These are phyloP conservation scores for Phialophora verrucosa DNA, from an alignment of 2,329 filamentous ascomycete genomes.

Conservation along the genomic window DNA sequence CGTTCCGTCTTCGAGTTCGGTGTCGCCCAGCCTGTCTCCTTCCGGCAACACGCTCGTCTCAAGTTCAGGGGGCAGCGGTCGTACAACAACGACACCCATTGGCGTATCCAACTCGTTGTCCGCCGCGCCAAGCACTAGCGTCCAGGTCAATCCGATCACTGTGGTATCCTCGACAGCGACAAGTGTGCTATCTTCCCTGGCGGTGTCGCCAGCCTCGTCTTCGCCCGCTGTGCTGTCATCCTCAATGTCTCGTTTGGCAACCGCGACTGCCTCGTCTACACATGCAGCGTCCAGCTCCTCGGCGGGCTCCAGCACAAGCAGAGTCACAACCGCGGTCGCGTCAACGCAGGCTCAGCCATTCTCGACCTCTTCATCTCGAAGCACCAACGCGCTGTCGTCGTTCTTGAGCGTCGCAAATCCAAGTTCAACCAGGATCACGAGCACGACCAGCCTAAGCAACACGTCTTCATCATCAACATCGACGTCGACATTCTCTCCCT, in stretches of 20 bases:
- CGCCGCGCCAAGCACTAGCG: background rate
- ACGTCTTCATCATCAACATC: slow-evolving; percentile 6
- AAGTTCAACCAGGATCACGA: slow-evolving; percentile 2
- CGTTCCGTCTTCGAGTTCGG: background rate
- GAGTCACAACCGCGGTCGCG: background rate
- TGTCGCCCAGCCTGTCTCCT: background rate
- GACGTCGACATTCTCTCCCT: slow-evolving; percentile 4
- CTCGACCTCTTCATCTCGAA: background rate
- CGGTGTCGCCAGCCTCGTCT: background rate
- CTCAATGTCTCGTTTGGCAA: background rate
- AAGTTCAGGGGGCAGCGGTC: background rate
- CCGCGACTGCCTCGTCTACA: background rate
- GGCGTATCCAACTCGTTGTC: background rate
- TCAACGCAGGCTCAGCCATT: background rate
- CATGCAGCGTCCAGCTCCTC: background rate
- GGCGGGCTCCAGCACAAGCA: background rate
- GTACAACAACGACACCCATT: background rate
- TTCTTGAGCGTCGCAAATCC: background rate
- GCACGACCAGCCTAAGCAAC: slow-evolving; percentile 8
- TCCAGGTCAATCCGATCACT: background rate
- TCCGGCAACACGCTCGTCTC: background rate
- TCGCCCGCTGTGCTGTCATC: background rate
- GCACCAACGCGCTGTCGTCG: background rate
- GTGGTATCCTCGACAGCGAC: background rate
- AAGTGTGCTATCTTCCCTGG: background rate